These are phyloP conservation scores for Protomyces inundatus DNA, from an alignment of 1,139 yeast genomes.

Conservation along the genomic window DNA sequence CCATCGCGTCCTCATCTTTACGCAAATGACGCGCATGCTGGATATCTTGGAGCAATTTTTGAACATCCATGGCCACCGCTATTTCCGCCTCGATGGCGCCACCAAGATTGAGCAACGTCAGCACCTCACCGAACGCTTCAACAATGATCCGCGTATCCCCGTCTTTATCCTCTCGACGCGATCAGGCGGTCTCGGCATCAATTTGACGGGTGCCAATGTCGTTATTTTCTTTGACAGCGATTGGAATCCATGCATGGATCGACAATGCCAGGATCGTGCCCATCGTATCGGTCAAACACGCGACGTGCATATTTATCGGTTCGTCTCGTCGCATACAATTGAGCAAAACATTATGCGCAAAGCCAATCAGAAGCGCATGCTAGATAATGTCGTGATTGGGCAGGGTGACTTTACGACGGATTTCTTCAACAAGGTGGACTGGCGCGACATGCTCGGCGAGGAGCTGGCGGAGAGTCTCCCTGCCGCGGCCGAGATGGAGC, in stretches of 20 bases:
- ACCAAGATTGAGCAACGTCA: constrained; percentile 97
- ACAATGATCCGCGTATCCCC: constrained; percentile 76
- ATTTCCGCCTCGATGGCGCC: constrained; percentile 94
- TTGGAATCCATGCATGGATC: constrained; percentile 99
- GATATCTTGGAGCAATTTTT: constrained; percentile 90
- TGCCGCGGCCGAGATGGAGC: constrained; percentile 29
- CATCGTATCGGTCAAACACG: constrained; percentile 98
- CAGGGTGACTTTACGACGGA: constrained; percentile 98
- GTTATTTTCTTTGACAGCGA: constrained; percentile 98
- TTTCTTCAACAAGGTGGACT: constrained; percentile 82
- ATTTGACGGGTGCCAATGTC: constrained; percentile 96
- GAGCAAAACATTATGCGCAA: constrained; percentile 90
- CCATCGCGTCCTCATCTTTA: constrained; percentile 89
- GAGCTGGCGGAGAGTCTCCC: constrained; percentile 34
- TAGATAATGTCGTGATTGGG: constrained; percentile 93
- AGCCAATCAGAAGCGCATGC: constrained; percentile 90
- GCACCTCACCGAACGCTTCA: constrained; percentile 84
- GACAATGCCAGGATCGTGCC: constrained; percentile 98
- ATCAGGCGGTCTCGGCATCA: constrained; percentile 97
- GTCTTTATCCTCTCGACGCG: constrained; percentile 90
- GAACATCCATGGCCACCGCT: constrained; percentile 89
- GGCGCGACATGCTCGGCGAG: constrained; percentile 77
- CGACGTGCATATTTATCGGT: constrained; percentile 93
- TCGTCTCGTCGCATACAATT: constrained; percentile 92
- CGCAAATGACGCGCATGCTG: constrained; percentile 96